A percentile compares a stretch with the other conserved stretches of the same genome.
These are phyloP conservation scores for Fusarium pseudonygamai DNA, from an alignment of 2,329 filamentous ascomycete species.

Conservation along the genomic window DNA sequence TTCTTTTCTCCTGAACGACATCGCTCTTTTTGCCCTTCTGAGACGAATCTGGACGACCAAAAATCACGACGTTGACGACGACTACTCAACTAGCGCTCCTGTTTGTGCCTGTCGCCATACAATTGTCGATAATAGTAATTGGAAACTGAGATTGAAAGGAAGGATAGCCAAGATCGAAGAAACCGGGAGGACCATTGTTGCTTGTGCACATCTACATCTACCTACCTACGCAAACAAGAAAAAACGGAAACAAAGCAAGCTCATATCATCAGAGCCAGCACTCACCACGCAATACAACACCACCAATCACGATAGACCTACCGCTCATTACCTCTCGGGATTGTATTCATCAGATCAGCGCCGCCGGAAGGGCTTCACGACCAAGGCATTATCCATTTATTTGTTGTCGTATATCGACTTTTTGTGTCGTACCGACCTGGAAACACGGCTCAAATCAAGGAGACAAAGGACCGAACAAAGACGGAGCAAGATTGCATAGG, in stretches of 20 bases:
- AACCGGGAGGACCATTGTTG: constrained; percentile 2
- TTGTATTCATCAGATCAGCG: constrained; percentile 1
- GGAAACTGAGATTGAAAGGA: constrained; percentile 23
- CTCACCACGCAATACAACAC: constrained; percentile 27
- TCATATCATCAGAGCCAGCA: constrained; percentile 2
- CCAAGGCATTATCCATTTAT: constrained; percentile 27
- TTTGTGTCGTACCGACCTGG: neutral
- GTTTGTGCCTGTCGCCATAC: constrained; percentile 42
- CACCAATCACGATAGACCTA: constrained; percentile 29
- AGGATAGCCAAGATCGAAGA: constrained; percentile 2
- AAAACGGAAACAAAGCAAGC: neutral
- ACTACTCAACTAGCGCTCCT: constrained; percentile 25
- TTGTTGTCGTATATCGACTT: constrained; percentile 12
- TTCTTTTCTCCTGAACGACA: constrained; percentile 2
- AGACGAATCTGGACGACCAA: constrained; percentile 30
- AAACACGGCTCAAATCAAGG: constrained; percentile 1
- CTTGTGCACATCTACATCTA: neutral
- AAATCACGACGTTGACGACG: constrained; percentile 36
- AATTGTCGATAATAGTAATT: constrained; percentile 40
- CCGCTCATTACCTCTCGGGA: constrained; percentile 24
- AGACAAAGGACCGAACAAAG: constrained; percentile 11
- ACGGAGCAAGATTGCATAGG: constrained; percentile 20
- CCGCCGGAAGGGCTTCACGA: constrained; percentile 10
- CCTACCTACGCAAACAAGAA: neutral
- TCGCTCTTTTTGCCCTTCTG: constrained; percentile 23